Percentiles rank a stretch among this genome's conserved stretches.
Conservation (phyloP, 2,329 filamentous ascomycete genomes). For the Trichoderma sp. region DNA sequence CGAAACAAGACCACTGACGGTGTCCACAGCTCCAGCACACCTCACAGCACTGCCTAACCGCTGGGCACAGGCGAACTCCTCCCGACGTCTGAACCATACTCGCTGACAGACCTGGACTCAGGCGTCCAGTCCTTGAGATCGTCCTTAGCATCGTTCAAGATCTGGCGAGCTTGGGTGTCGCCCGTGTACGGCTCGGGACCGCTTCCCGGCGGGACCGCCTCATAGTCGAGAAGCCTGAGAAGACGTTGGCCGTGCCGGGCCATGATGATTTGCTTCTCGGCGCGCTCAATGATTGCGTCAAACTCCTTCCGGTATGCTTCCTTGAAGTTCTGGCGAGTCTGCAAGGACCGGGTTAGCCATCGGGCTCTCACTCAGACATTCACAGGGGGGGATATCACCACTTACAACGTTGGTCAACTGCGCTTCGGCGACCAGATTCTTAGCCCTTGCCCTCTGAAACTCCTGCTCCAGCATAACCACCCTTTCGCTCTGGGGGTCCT, state of each 20-base stretch:
- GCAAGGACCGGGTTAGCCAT: background rate
- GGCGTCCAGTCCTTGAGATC: slow-evolving; percentile 77
- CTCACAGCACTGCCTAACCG: slow-evolving; percentile 7
- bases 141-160: slow-evolving; percentile 90
- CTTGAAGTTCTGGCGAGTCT: slow-evolving; percentile 96
- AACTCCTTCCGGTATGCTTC: slow-evolving; percentile 90
- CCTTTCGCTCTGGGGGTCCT: slow-evolving; percentile 82
- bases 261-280: slow-evolving; percentile 94
- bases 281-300: slow-evolving; percentile 87
- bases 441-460: slow-evolving; percentile 91
- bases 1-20: background rate
- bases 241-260: slow-evolving; percentile 87
- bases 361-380: background rate
- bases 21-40: background rate
- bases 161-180: slow-evolving; percentile 70
- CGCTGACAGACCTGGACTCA: slow-evolving; percentile 39
- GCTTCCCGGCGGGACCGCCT: slow-evolving; percentile 86
- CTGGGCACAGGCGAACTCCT: slow-evolving; percentile 32
- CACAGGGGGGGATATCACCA: slow-evolving; percentile 31
- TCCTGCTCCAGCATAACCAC: slow-evolving; percentile 91
- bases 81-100: slow-evolving; percentile 34
- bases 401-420: slow-evolving; percentile 91
- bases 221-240: slow-evolving; percentile 83
- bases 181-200: slow-evolving; percentile 68
- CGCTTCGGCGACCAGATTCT: slow-evolving; percentile 93